These are phyloP conservation scores for Physcomitrellopsis africana DNA, from an alignment of 225 moss, liverwort and hornwort species.

Conservation along the genomic window DNA sequence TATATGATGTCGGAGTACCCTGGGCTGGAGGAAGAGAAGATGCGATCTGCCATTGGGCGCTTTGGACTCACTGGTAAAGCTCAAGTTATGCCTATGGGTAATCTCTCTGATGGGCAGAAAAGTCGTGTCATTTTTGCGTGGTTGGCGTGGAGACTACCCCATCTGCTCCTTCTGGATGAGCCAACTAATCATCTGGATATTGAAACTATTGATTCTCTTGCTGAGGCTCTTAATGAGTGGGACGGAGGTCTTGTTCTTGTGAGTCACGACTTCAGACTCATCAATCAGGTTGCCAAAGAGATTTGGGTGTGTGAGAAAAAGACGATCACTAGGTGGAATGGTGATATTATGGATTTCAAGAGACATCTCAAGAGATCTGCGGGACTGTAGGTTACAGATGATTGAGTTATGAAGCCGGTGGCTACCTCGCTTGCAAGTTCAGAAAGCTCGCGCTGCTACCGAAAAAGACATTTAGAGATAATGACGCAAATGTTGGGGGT, in stretches of 20 bases:
- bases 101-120: constrained; percentile 85
- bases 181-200: constrained; percentile 87
- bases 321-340: constrained; percentile 76
- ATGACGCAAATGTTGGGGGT: constrained; percentile 8
- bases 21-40: constrained; percentile 82
- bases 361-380: constrained; percentile 81
- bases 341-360: constrained; percentile 92
- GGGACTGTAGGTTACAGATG: constrained; percentile 55
- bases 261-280: constrained; percentile 87
- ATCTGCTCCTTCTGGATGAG: constrained; percentile 74
- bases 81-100: constrained; percentile 86
- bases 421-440: background rate
- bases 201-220: constrained; percentile 80
- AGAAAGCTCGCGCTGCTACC: background rate
- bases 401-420: background rate
- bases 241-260: constrained; percentile 84
- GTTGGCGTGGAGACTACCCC: constrained; percentile 84
- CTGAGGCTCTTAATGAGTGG: constrained; percentile 89
- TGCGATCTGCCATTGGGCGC: constrained; percentile 81
- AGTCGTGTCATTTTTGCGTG: constrained; percentile 84
- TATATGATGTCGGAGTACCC: constrained; percentile 84
- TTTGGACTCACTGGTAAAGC: constrained; percentile 83
- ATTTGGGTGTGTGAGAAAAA: constrained; percentile 90
- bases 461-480: background rate
- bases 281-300: constrained; percentile 88